A percentile compares a stretch with the other conserved stretches of the same genome.
phyloP scores from a whole-genome alignment of 805 yeast species.

The Blastobotrys americana region DNA sequence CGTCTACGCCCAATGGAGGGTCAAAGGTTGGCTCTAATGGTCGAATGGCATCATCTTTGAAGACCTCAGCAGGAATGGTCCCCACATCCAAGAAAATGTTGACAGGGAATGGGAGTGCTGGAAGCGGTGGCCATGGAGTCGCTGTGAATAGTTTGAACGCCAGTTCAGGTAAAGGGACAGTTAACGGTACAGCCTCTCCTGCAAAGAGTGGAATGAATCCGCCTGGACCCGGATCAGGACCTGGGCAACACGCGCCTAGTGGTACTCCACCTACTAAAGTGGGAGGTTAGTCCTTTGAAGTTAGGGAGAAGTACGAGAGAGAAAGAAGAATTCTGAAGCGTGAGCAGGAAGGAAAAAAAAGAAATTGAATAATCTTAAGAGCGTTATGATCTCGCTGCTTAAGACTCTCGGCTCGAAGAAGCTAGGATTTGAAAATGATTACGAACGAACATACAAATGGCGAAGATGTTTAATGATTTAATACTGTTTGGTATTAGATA shows the following conservation, averaged over 20 bases:
- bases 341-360: no score
- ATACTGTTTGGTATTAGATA: no score
- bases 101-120: no score
- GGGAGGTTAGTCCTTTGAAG: constrained; percentile 3
- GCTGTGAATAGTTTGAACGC: not conserved
- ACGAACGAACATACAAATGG: no score
- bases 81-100: not conserved
- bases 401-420: no score
- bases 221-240: not conserved
- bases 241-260: not conserved
- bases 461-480: no score
- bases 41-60: not conserved
- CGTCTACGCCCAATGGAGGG: not conserved
- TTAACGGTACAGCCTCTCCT: not conserved
- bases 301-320: no score
- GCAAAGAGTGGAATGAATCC: not conserved
- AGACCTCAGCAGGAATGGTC: not conserved
- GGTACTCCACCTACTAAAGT: constrained; percentile 6
- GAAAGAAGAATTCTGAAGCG: not conserved
- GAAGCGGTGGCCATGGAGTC: not conserved
- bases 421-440: no score
- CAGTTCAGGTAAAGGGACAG: not conserved
- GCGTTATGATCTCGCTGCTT: no score
- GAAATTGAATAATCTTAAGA: no score
- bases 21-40: not conserved